Conservation (phyloP, 352 stramenopile genomes). For the Phytophthora sp. region DNA sequence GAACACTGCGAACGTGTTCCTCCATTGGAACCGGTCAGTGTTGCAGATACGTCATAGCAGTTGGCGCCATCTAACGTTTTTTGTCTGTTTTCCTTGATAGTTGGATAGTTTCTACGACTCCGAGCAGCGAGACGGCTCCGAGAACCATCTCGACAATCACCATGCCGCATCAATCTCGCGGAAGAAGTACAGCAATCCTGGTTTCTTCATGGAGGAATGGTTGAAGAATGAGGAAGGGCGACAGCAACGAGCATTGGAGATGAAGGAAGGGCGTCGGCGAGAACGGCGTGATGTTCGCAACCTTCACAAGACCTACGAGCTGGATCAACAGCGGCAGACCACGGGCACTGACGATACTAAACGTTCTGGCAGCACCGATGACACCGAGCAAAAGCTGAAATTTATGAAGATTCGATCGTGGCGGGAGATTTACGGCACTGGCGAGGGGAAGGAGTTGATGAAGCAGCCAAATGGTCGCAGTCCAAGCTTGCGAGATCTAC, state of each 20-base stretch:
- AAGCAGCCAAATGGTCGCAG: constrained; percentile 29
- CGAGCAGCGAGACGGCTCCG: neutral
- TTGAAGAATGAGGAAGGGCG: constrained; percentile 47
- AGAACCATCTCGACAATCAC: constrained; percentile 1
- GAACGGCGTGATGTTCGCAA: constrained; percentile 24
- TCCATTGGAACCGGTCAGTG: constrained; percentile 48
- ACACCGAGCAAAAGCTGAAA: constrained; percentile 42
- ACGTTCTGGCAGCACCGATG: constrained; percentile 29
- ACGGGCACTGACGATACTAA: constrained; percentile 24
- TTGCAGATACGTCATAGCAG: neutral
- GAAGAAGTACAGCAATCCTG: constrained; percentile 67
- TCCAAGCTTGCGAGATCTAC: constrained; percentile 31
- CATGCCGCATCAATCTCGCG: constrained; percentile 24
- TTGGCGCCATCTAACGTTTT: neutral
- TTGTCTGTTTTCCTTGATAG: constrained; percentile 16
- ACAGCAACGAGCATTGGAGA: constrained; percentile 40
- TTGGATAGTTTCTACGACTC: constrained; percentile 45
- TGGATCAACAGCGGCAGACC: constrained; percentile 24
- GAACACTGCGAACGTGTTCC: constrained; percentile 48
- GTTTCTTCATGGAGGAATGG: constrained; percentile 70
- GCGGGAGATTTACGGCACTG: constrained; percentile 67
- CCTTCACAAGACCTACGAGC: constrained; percentile 16
- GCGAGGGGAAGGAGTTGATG: constrained; percentile 61
- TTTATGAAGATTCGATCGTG: constrained; percentile 70
- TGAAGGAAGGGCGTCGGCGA: constrained; percentile 42